Conservation (phyloP, 2,329 filamentous ascomycete species). For the Aspergillus hortae region DNA sequence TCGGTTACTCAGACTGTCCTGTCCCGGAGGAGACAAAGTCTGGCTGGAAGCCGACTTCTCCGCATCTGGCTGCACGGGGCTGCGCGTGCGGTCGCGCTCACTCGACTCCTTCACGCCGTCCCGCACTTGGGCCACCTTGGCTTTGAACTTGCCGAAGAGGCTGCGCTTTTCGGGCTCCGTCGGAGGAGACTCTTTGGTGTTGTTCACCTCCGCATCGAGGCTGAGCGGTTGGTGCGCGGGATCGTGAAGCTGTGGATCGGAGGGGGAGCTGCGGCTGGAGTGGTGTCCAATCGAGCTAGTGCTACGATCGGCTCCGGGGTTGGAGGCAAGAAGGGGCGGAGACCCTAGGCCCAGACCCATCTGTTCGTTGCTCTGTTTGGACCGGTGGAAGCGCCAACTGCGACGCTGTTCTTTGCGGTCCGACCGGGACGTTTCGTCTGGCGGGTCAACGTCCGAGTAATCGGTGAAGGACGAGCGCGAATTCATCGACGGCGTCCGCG, state of each 20-base stretch:
- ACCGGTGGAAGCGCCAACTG: slow-evolving; percentile 66
- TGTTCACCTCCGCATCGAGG: slow-evolving; percentile 38
- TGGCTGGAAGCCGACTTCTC: slow-evolving; percentile 32
- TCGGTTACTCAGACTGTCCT: slow-evolving; percentile 18
- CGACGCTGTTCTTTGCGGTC: slow-evolving; percentile 67
- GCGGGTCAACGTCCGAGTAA: slow-evolving; percentile 72
- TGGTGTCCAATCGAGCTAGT: slow-evolving; percentile 60
- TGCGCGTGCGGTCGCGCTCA: slow-evolving; percentile 53
- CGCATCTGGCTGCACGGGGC: slow-evolving; percentile 42
- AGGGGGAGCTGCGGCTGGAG: slow-evolving; percentile 43
- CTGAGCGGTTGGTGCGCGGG: slow-evolving; percentile 33
- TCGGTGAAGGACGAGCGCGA: slow-evolving; percentile 71
- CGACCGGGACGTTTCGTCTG: slow-evolving; percentile 56
- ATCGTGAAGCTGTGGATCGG: slow-evolving; percentile 41
- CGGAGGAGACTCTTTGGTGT: slow-evolving; percentile 18
- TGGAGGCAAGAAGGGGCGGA: slow-evolving; percentile 57
- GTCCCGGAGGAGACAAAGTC: slow-evolving; percentile 32
- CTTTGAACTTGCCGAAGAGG: slow-evolving; percentile 62
- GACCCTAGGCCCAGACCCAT: slow-evolving; percentile 41
- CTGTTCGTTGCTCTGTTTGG: slow-evolving; percentile 55
- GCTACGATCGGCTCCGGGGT: slow-evolving; percentile 62
- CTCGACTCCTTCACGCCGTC: slow-evolving; percentile 53
- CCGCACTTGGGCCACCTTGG: slow-evolving; percentile 54
- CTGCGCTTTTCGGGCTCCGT: slow-evolving; percentile 54
- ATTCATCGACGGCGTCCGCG: slow-evolving; percentile 72